phyloP scores from a whole-genome alignment of 768 basidiomycete genomes.

The Terana coerulea region DNA sequence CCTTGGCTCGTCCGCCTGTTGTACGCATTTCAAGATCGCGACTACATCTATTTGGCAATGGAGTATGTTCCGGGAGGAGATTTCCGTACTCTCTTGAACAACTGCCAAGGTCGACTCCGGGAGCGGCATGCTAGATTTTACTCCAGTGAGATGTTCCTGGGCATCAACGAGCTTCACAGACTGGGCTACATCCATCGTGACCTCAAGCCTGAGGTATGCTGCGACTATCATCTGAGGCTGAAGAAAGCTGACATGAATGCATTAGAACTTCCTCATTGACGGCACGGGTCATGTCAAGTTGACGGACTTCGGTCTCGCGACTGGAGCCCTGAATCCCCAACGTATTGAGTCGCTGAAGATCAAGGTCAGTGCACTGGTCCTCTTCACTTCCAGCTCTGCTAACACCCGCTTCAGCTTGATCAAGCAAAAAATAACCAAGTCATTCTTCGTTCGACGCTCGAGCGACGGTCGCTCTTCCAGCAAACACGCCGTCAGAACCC shows the following conservation, averaged over 20 bases:
- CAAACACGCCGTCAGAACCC: constrained; percentile 88
- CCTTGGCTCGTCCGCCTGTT: constrained; percentile 94
- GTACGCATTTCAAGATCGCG: constrained; percentile 94
- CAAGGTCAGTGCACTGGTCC: constrained; percentile 50
- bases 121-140: constrained; percentile 97
- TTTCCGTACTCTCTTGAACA: constrained; percentile 95
- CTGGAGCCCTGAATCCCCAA: constrained; percentile 91
- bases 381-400: constrained; percentile 8
- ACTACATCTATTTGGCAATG: constrained; percentile 95
- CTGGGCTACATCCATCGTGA: constrained; percentile 98
- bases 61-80: constrained; percentile 99
- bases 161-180: constrained; percentile 91
- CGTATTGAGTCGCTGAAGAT: constrained; percentile 93
- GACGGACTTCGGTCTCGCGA: constrained; percentile 96
- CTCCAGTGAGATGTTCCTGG: constrained; percentile 96
- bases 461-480: constrained; percentile 91
- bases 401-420: constrained; percentile 87
- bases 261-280: constrained; percentile 96
- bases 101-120: constrained; percentile 88
- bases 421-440: constrained; percentile 93
- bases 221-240: background rate
- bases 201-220: constrained; percentile 88
- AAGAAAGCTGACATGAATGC: background rate
- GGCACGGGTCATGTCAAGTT: constrained; percentile 94
- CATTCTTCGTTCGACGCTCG: constrained; percentile 87